Conservation (phyloP, 2,329 filamentous ascomycete species). For the Phyllosticta citriasiana region DNA sequence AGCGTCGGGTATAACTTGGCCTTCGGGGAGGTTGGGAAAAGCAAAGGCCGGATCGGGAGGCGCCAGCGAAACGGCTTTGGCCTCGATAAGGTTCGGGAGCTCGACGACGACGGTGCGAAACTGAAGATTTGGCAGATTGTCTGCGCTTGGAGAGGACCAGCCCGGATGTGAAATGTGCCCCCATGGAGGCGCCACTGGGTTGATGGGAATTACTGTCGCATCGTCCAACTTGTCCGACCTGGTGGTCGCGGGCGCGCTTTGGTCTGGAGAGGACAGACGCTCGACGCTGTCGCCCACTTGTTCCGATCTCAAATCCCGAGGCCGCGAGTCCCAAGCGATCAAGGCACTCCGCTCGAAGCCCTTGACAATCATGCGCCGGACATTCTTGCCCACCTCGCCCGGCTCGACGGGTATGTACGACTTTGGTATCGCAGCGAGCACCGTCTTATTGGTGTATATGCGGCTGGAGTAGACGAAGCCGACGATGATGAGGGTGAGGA, state of each 20-base stretch:
- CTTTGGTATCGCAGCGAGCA: conserved; percentile 76
- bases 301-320: conserved; percentile 47
- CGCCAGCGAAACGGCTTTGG: conserved; percentile 79
- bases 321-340: conserved; percentile 68
- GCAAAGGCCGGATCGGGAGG: conserved; percentile 44
- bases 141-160: conserved; percentile 72
- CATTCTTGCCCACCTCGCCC: conserved; percentile 65
- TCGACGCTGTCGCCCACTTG: background rate
- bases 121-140: conserved; percentile 69
- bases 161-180: conserved; percentile 76
- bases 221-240: conserved; percentile 21
- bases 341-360: conserved; percentile 67
- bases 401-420: conserved; percentile 77
- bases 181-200: conserved; percentile 53
- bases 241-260: conserved; percentile 19
- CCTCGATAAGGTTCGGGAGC: conserved; percentile 82
- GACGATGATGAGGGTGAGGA: conserved; percentile 60
- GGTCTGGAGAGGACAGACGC: conserved; percentile 17
- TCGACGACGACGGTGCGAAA: conserved; percentile 75
- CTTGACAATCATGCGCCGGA: conserved; percentile 64
- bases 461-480: conserved; percentile 70
- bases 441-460: conserved; percentile 76
- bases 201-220: conserved; percentile 29
- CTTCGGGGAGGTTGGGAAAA: conserved; percentile 12
- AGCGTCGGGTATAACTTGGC: conserved; percentile 45